Percentiles rank a stretch among this genome's conserved stretches.
These are phyloP conservation scores for Xylaria longipes DNA, from an alignment of 495 filamentous ascomycete species.

Conservation along the genomic window DNA sequence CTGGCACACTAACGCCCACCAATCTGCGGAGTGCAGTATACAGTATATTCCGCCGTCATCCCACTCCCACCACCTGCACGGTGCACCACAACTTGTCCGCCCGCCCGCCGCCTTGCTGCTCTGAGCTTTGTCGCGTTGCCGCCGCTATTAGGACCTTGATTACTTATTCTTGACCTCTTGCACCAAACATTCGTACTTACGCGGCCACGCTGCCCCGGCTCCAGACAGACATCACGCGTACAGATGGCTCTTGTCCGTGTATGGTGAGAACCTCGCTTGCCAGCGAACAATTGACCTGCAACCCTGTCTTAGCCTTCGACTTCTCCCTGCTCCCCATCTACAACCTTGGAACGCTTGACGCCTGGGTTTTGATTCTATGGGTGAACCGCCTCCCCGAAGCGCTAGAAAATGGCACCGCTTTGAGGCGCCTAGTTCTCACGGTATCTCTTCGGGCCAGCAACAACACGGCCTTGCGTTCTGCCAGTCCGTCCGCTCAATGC, in stretches of 20 bases:
- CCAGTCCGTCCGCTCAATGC: conserved; percentile 16
- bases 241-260: conserved; percentile 30
- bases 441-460: conserved; percentile 14
- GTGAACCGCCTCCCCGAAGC: conserved; percentile 31
- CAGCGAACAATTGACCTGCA: conserved; percentile 32
- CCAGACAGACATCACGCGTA: conserved; percentile 3
- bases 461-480: conserved; percentile 2
- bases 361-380: conserved; percentile 31
- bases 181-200: conserved; percentile 16
- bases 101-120: conserved; percentile 31
- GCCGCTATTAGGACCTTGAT: background rate
- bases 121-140: conserved; percentile 24
- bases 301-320: background rate
- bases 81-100: conserved; percentile 22
- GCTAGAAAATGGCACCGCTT: conserved; percentile 42
- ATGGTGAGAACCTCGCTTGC: conserved; percentile 31
- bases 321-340: background rate
- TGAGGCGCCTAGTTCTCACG: conserved; percentile 34
- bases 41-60: conserved; percentile 36
- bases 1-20: conserved; percentile 13
- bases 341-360: conserved; percentile 11
- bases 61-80: conserved; percentile 31
- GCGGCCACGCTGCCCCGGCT: background rate
- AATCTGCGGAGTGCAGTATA: conserved; percentile 13
- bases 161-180: background rate